phyloP scores from a whole-genome alignment of 257 asterid species.

The Pogostemon cablin region DNA sequence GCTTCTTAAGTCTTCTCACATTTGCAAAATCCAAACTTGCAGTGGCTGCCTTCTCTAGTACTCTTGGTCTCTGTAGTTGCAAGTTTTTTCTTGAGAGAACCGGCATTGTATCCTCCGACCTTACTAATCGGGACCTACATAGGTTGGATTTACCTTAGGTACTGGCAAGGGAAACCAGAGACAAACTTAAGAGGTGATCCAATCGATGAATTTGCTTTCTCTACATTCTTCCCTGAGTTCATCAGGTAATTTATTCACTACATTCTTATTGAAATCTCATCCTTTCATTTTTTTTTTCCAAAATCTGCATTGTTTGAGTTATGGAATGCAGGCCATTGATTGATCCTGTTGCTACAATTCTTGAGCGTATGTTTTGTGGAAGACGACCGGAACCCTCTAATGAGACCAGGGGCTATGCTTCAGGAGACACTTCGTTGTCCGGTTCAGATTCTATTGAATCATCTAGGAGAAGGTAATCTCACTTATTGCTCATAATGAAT shows the following conservation, averaged over 20 bases:
- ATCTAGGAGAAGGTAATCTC: conserved; percentile 79
- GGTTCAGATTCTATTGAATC: conserved; percentile 87
- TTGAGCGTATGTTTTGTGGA: conserved; percentile 75
- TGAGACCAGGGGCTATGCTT: conserved; percentile 49
- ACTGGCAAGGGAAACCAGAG: conserved; percentile 86
- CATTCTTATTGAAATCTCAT: neutral
- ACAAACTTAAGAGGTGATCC: conserved; percentile 86
- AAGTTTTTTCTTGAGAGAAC: conserved; percentile 64
- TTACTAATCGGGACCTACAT: conserved; percentile 77
- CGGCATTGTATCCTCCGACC: conserved; percentile 73
- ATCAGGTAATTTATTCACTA: conserved; percentile 47
- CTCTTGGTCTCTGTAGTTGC: conserved; percentile 54
- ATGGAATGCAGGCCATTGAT: conserved; percentile 62
- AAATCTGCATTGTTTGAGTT: conserved; percentile 23
- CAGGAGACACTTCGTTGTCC: conserved; percentile 56
- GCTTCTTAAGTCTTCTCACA: conserved; percentile 24
- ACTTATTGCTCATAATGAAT: conserved; percentile 1
- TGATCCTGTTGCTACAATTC: conserved; percentile 68
- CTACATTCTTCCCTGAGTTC: conserved; percentile 80
- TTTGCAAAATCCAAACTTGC: conserved; percentile 41
- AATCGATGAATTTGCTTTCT: conserved; percentile 86
- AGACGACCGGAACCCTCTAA: conserved; percentile 60
- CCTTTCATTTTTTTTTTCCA: neutral
- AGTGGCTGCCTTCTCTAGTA: conserved; percentile 92
- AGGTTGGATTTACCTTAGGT: conserved; percentile 94